phyloP scores from a whole-genome alignment of 371 early-diverging fungal species.

The Mucor plumbeus region DNA sequence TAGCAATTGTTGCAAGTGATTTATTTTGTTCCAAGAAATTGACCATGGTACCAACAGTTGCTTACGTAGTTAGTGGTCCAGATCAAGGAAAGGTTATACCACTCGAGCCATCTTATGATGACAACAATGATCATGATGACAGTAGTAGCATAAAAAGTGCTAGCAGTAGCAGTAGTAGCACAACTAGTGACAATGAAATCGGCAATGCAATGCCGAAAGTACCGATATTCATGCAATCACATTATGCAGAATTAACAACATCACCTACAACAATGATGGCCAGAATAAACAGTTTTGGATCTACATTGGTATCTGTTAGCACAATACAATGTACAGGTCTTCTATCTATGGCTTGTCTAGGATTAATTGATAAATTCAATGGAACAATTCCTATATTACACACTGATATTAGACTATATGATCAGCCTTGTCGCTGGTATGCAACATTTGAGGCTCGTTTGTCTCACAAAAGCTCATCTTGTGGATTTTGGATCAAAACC shows the following conservation, averaged over 20 bases:
- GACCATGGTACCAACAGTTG: background rate
- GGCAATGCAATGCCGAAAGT: background rate
- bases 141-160: background rate
- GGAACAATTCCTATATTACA: background rate
- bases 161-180: background rate
- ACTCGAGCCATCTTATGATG: background rate
- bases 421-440: background rate
- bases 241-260: too few relatives aligned
- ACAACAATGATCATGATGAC: background rate
- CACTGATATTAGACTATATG: background rate
- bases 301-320: conserved; percentile 14
- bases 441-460: conserved; percentile 5
- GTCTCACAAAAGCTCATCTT: conserved; percentile 15
- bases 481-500: conserved; percentile 27
- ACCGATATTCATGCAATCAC: background rate
- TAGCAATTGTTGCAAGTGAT: conserved; percentile 8
- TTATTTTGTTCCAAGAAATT: background rate
- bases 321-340: background rate
- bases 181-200: background rate
- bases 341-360: conserved; percentile 28
- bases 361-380: conserved; percentile 32
- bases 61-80: conserved; percentile 17
- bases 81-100: conserved; percentile 13
- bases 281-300: conserved; percentile 4
- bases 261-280: background rate